Percentiles rank a stretch among this genome's conserved stretches.
Evolutionary conservation across 345 rosid species (phyloP).

Genomic region (Ceriops decandra): DNA sequence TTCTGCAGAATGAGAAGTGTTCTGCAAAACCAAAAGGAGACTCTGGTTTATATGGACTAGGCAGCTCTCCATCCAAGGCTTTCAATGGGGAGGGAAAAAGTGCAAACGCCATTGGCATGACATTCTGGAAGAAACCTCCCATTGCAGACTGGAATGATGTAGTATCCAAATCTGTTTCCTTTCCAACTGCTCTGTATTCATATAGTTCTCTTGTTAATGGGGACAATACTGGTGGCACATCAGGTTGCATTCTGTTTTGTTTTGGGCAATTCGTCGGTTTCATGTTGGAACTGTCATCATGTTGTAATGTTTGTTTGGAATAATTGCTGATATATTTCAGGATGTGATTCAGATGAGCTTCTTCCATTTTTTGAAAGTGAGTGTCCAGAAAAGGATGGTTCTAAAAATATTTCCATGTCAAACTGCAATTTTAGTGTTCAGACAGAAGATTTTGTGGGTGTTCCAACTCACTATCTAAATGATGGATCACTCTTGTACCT

Average conservation of each 20-base stretch:
- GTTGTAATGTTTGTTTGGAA: constrained; percentile 11
- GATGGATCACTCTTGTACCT: constrained; percentile 73
- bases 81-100: constrained; percentile 26
- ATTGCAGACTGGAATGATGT: constrained; percentile 32
- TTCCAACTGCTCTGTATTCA: constrained; percentile 18
- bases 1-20: constrained; percentile 23
- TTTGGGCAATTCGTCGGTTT: too few relatives aligned
- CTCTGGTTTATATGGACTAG: constrained; percentile 16
- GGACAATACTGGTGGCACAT: constrained; percentile 32
- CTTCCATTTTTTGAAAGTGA: constrained; percentile 39
- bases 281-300: not conserved
- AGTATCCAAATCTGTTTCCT: constrained; percentile 34
- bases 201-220: constrained; percentile 21
- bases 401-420: constrained; percentile 19
- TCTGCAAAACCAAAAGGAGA: constrained; percentile 25
- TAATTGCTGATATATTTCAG: constrained; percentile 38
- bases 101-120: constrained; percentile 36
- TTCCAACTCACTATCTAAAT: constrained; percentile 64
- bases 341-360: constrained; percentile 36
- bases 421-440: constrained; percentile 18
- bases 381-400: constrained; percentile 22
- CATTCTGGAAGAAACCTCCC: constrained; percentile 52
- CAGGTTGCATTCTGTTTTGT: constrained; percentile 36
- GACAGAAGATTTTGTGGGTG: constrained; percentile 44
- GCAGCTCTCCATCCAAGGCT: constrained; percentile 13